A percentile compares a stretch with the other conserved stretches of the same genome.
Evolutionary conservation across 1,139 yeast species (phyloP).

Genomic region (Debaryomyces sp.): DNA sequence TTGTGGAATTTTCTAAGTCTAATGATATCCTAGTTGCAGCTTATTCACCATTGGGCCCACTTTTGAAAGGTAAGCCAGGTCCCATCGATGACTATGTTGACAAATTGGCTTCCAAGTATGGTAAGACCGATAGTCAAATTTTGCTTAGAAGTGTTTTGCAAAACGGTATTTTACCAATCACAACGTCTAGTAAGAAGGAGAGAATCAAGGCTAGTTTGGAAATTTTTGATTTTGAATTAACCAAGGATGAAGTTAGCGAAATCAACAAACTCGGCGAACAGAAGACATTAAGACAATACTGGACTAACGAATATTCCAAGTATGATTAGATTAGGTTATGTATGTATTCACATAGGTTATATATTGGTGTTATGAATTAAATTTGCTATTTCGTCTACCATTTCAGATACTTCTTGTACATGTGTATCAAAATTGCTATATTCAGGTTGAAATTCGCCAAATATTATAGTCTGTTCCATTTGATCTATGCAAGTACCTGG

Average conservation of each 20-base stretch:
- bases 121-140: slow-evolving; percentile 34
- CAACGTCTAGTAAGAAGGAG: slow-evolving; percentile 64
- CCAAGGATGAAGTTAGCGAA: slow-evolving; percentile 19
- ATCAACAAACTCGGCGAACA: slow-evolving; percentile 29
- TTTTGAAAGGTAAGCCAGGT: slow-evolving; percentile 27
- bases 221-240: slow-evolving; percentile 19
- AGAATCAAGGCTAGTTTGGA: slow-evolving; percentile 58
- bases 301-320: slow-evolving; percentile 23
- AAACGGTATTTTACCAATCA: slow-evolving; percentile 55
- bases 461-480: slow-evolving; percentile 24
- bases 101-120: slow-evolving; percentile 30
- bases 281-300: slow-evolving; percentile 29
- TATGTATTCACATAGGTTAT: background rate
- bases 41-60: slow-evolving; percentile 66
- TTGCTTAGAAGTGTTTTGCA: slow-evolving; percentile 37
- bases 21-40: slow-evolving; percentile 63
- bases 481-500: slow-evolving; percentile 37
- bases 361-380: slow-evolving; percentile 2
- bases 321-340: slow-evolving; percentile 15
- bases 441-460: slow-evolving; percentile 18
- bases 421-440: slow-evolving; percentile 20
- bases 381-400: slow-evolving; percentile 16
- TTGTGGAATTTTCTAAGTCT: slow-evolving; percentile 55
- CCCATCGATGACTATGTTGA: slow-evolving; percentile 28
- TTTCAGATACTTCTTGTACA: slow-evolving; percentile 25